Base-by-base conservation (phyloP, 176 grass and related monocot species). In the Rhipidocladum racemiflorum region DNA sequence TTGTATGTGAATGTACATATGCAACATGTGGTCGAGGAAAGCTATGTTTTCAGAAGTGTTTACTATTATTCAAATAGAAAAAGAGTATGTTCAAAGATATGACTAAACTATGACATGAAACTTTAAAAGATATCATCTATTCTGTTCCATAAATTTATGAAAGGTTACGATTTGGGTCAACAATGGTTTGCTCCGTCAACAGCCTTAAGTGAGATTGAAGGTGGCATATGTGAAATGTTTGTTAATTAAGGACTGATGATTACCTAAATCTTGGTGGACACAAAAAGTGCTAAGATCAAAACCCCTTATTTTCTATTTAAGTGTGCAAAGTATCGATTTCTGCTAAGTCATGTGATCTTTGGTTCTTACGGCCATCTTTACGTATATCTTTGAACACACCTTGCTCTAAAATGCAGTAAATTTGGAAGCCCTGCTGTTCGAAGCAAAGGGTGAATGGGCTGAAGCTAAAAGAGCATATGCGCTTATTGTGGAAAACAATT, bases 391-490 rank as follows among this genome's bases (percentile, higher is more conserved):
- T 89, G 21, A 85, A 81, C 56, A 68, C 29, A 27, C 15, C 15
- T 64, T 86, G 40, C 68, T 50, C 29, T 51, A 49, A 78, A 82
- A 74, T 89, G 40, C 82, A 94, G 92, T 56, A 6, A 83, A 87
- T 32, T 53, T 94, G 29, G 87, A 93, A 85, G 96, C 65, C 14
- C 90, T 97, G 74, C 69, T 97, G 16, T 88, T 90, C 74, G 94
- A 97, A 91, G 89, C 94, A 6, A 90, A 88, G 71, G 86, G 79
- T 67, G 84, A 85, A 82, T 97, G 94, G 94, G 40, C 24, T 79
- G 85, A 93, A 72, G 94, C 91, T 84, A 87, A 99, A 89, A 93
- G 89, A 82, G 87, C 86, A 28, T 99, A 95, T 65, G 85, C 87
- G 27, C 61, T 84, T 54, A 84, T 99, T 57, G 64, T 99, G 54